phyloP scores from a whole-genome alignment of 495 filamentous ascomycete genomes.

The Penicilliopsis zonata region DNA sequence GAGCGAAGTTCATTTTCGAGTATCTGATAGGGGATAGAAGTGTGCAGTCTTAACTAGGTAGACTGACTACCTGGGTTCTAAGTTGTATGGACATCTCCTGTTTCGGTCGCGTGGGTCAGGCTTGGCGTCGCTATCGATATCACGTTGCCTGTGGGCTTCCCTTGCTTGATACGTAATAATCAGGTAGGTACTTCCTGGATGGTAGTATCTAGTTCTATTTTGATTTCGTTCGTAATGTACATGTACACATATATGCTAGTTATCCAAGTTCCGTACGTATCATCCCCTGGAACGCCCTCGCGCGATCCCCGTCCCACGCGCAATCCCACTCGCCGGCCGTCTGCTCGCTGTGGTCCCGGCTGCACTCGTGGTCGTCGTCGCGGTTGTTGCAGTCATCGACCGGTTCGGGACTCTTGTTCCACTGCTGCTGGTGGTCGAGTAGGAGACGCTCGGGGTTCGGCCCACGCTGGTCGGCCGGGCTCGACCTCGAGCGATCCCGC shows the following conservation, averaged over 20 bases:
- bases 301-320: slow-evolving; percentile 30
- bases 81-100: neutral
- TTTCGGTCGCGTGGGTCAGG: neutral
- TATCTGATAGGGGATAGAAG: too few species aligned
- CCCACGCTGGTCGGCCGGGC: slow-evolving; percentile 36
- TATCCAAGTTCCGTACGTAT: too few species aligned
- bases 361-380: slow-evolving; percentile 16
- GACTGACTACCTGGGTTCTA: neutral
- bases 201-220: too few species aligned
- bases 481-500: slow-evolving; percentile 31
- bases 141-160: too few species aligned
- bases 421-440: slow-evolving; percentile 10
- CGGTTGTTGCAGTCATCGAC: slow-evolving; percentile 24
- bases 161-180: too few species aligned
- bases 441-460: slow-evolving; percentile 26
- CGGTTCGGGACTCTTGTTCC: slow-evolving; percentile 14
- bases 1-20: slow-evolving; percentile 86
- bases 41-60: too few species aligned
- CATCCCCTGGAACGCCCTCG: slow-evolving; percentile 27
- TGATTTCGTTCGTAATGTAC: too few species aligned
- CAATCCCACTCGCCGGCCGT: slow-evolving; percentile 37
- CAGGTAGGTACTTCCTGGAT: too few species aligned
- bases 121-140: too few species aligned
- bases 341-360: slow-evolving; percentile 28
- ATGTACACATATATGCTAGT: too few species aligned